Conservation (phyloP, 2,329 filamentous ascomycete species). For the Hypoxylon sp. region DNA sequence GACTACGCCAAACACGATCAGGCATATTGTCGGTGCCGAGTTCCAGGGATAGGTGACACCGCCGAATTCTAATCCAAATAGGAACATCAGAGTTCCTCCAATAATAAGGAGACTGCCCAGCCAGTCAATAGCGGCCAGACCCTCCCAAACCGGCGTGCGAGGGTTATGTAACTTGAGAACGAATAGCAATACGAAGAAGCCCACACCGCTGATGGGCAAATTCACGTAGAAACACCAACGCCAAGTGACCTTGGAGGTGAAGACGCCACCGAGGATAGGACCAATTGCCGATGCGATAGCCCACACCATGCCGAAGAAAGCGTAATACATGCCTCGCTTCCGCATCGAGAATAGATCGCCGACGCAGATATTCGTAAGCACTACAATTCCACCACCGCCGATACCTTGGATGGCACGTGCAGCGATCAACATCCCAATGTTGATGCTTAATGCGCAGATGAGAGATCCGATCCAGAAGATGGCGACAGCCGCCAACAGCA, state of each 20-base stretch:
- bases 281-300: constrained; percentile 75
- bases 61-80: constrained; percentile 88
- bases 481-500: constrained; percentile 64
- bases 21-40: constrained; percentile 80
- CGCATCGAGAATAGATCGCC: constrained; percentile 68
- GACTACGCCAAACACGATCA: constrained; percentile 79
- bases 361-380: constrained; percentile 71
- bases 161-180: constrained; percentile 78
- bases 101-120: constrained; percentile 71
- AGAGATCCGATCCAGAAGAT: constrained; percentile 69
- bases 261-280: constrained; percentile 76
- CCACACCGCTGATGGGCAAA: constrained; percentile 62
- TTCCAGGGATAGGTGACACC: constrained; percentile 81
- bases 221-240: constrained; percentile 80
- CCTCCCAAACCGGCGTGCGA: constrained; percentile 71
- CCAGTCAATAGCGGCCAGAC: constrained; percentile 74
- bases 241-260: constrained; percentile 74
- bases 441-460: constrained; percentile 64
- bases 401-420: constrained; percentile 69
- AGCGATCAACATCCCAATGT: constrained; percentile 67
- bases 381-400: constrained; percentile 69
- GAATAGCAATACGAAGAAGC: constrained; percentile 66
- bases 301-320: constrained; percentile 69
- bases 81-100: constrained; percentile 85
- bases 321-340: constrained; percentile 65